Conservation (phyloP, 352 stramenopile species). For the Blastocystis sp. region DNA sequence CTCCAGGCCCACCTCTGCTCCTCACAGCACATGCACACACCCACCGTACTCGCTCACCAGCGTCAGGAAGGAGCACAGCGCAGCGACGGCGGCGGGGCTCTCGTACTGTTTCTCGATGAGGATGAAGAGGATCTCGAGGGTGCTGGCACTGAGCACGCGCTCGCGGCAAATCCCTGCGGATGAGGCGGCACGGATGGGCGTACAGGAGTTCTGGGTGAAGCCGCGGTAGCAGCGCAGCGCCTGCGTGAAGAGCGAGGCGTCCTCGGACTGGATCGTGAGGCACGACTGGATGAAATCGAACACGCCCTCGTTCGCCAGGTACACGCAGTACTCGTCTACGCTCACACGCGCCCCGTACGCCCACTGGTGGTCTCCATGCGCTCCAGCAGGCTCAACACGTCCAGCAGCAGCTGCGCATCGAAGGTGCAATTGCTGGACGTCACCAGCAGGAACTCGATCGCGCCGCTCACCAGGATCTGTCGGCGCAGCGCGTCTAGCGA, state of each 20-base stretch:
- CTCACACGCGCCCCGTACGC: neutral
- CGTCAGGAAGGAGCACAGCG: neutral
- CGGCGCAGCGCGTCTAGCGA: conserved; percentile 12
- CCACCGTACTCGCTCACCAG: conserved; percentile 31
- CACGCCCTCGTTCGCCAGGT: conserved; percentile 32
- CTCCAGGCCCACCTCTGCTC: conserved; percentile 27
- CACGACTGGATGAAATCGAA: conserved; percentile 51
- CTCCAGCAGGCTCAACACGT: neutral
- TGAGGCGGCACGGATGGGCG: neutral
- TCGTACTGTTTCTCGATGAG: neutral
- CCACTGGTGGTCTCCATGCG: conserved; percentile 2
- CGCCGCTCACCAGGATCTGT: conserved; percentile 16
- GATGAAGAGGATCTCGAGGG: neutral
- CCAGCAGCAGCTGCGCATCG: neutral
- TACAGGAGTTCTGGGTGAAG: conserved; percentile 40
- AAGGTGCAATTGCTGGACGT: neutral
- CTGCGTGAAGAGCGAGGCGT: neutral
- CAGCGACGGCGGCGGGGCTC: neutral
- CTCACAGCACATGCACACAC: neutral
- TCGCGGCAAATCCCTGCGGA: conserved; percentile 58
- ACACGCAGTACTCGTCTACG: conserved; percentile 63
- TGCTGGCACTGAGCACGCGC: neutral
- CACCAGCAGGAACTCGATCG: conserved; percentile 7
- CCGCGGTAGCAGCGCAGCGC: conserved; percentile 1
- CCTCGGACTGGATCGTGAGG: conserved; percentile 7